Base-by-base conservation (phyloP, 2,329 filamentous ascomycete genomes). In the Bipolaris victoriae region DNA sequence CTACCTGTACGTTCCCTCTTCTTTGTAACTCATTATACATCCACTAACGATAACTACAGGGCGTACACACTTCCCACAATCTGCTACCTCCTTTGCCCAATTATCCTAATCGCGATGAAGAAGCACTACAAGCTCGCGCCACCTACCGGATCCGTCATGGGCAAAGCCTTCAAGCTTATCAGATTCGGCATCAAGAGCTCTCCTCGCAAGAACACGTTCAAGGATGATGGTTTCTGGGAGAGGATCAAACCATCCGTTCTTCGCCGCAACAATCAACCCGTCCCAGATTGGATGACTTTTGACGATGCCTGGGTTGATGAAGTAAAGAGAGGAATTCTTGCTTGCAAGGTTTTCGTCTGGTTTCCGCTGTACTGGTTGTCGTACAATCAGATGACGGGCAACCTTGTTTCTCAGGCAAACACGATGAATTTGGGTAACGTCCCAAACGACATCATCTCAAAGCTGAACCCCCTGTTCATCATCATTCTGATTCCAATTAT, bases 241-340 rank as follows among this genome's bases (percentile, higher is more conserved):
- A 67, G 77, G 1, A 82, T 85, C 57, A 89, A 89, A 76, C 89
- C 89, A 3, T 88, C 63, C 45, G 52, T 55, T 9, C 44, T 74
- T 9, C 64, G 57, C 13, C 67, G 65, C 7, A 62, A 58, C 41
- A 77, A 82, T 5, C 75, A 76, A 0, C 69, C 82, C 53, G 83
- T 85, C 33, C 89, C 89, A 0, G 49, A 62, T 0, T 91, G 89
- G 89, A 92, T 92, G 88, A 90, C 87, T 0, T 92, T 91, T 64
- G 89, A 92, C 60, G 90, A 92, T 64, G 85, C 85, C 56, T 92
- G 89, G 88, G 89, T 92, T 6, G 89, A 92, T 53, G 88, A 92
- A 71, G 86, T 92, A 45, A 81, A 82, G 51, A 87, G 90, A 74
- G 89, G 89, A 57, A 54, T 73, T 15, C 61, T 68, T 20, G 74